Evolutionary conservation across 2,329 filamentous ascomycete genomes (phyloP), one percentile per base, ranked within the genome.

Genomic region (Colletotrichum incanum): DNA sequence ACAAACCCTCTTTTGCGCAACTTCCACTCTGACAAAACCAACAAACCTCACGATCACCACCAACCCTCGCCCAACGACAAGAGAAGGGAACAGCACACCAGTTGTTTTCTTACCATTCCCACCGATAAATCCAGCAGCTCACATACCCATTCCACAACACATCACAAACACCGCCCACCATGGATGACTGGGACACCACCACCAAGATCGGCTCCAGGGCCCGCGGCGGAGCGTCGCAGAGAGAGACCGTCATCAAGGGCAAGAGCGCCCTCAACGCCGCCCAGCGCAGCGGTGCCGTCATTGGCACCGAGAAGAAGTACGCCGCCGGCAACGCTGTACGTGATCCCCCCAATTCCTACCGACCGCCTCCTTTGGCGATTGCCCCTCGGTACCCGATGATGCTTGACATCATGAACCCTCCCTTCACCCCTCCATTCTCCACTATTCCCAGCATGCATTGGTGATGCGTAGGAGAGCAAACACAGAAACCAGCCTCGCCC

Each of bases 191-290:
- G 95, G 93, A 98, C 79, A 84, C 86, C 77, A 91, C 93, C 78
- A 97, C 95, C 85, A 97, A 96, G 89, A 98, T 99, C 81, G 96
- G 96, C 80, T 94, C 91, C 90, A 96, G 93, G 85, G 90, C 89
- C 80, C 91, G 91, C 79, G 89, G 90, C 76, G 93, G 92, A 77
- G 88, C 84, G 71, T 83, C 82, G 67, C 86, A 90, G 76, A 93
- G 94, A 77, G 95, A 98, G 89, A 97, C 93, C 4, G 95, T 98
- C 77, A 89, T 98, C 81, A 93, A 93, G 82, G 94, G 96, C 81
- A 94, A 94, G 83, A 80, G 85, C 71, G 90, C 94, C 45, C 86
- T 99, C 77, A 99, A 99, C 84, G 96, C 96, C 73, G 96, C 96
- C 37, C 91, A 94, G 84, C 92, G 96, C 75, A 89, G 87, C 73